These are phyloP conservation scores for Cryomyces minteri DNA, from an alignment of 495 filamentous ascomycete species.

Conservation along the genomic window DNA sequence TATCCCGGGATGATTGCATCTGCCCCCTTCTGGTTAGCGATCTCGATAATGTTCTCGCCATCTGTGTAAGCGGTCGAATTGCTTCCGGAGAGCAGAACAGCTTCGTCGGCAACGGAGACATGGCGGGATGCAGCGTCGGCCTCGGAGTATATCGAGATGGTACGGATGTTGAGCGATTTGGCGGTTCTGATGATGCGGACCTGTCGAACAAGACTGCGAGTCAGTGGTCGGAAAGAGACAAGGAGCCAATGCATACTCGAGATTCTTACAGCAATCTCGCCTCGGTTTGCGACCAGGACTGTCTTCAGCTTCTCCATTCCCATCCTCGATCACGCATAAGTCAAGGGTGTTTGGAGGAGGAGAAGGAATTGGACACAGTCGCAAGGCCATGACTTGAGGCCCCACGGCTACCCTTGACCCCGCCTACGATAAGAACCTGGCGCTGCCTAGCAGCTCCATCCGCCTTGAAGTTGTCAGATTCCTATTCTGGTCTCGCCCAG, in stretches of 20 bases:
- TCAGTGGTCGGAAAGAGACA: background rate
- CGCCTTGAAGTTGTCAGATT: too few relatives aligned
- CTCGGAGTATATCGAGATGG: slow-evolving; percentile 35
- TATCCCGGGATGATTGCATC: slow-evolving; percentile 38
- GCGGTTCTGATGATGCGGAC: slow-evolving; percentile 15
- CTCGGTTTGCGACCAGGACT: slow-evolving; percentile 30
- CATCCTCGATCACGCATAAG: too few relatives aligned
- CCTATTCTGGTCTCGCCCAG: too few relatives aligned
- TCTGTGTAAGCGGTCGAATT: slow-evolving; percentile 29
- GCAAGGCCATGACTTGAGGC: too few relatives aligned
- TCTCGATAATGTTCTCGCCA: slow-evolving; percentile 28
- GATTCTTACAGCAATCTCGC: slow-evolving; percentile 34
- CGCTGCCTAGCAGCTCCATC: too few relatives aligned
- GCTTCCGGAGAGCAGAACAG: slow-evolving; percentile 27
- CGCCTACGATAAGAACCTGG: too few relatives aligned
- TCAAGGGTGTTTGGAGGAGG: too few relatives aligned
- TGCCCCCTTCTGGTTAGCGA: slow-evolving; percentile 23
- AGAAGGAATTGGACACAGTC: too few relatives aligned
- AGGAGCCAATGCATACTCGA: background rate
- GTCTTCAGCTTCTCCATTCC: slow-evolving; percentile 12
- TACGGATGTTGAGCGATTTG: slow-evolving; percentile 22
- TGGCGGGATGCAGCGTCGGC: slow-evolving; percentile 36
- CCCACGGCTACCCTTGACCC: too few relatives aligned
- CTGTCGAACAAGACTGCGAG: slow-evolving; percentile 3
- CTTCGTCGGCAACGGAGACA: slow-evolving; percentile 31